Base-by-base conservation (phyloP, 257 asterid species). In the Vinca minor region DNA sequence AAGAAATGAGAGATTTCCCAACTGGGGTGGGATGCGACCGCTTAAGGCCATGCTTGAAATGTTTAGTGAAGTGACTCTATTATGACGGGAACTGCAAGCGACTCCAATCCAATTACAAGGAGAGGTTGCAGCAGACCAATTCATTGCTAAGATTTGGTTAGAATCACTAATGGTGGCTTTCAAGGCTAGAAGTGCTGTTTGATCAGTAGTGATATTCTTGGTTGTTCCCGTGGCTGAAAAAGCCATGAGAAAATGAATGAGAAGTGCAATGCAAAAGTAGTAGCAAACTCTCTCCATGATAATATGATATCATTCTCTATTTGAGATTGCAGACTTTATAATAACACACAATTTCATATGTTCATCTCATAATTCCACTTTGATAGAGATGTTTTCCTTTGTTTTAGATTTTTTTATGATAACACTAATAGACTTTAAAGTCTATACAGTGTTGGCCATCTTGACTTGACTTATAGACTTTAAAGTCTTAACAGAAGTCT, bases 1-100 rank as follows among this genome's bases (percentile, higher is more conserved):
- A 8, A 80, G 80, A 23, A 69, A 77, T 44, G 48, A 44, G 20
- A 44, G 20, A 44, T 44, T 44, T 44, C 18, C 48, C 5, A 44
- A 13, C 5, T 44, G 48, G 48, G 48, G 20, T 15, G 20, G 20
- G 48, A 44, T 44, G 48, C 48, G 13, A 1, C 48, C 48, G 15
- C 48, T 44, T 1, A 44, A 44, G 20, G n/a, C 48, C 48, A 44
- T 44, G 0, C 15, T 13, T 44, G 48, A 44, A 6, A 44, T 44
- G 48, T 44, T 44, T 5, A 44, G 48, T 14, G 48, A 4, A 44
- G 48, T 44, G 1, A 44, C 48, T 44, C 48, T 44, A 4, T 44
- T 44, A 11, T 44, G 48, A 44, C 13, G 48, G 20, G 48, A 44
- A 44, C 20, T 13, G 20, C 20, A 44, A 44, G 0, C 15, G 20